Base-by-base conservation (phyloP, 371 early-diverging fungal species). In the Basidiobolus heterosporus region DNA sequence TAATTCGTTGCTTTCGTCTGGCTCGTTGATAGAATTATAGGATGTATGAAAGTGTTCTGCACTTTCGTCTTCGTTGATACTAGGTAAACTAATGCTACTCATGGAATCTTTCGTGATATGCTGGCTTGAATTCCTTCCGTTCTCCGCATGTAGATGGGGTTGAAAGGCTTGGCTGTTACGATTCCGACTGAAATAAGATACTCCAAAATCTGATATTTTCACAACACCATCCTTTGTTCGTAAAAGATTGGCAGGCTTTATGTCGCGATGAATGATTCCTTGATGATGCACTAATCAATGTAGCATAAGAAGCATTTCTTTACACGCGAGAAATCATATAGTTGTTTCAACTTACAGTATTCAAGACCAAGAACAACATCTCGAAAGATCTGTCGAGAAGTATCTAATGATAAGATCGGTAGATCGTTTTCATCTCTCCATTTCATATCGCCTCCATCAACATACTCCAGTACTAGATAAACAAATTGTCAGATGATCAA, bases 171-270 rank as follows among this genome's bases (percentile, higher is more conserved):
- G 30, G 30, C 30, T 5, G 48, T 23, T 11, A 18, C 47, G 9
- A 8, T 22, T 38, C 41, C 70, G 69, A 48, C 69, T 72, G n/a
- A 72, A 75, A 50, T 75, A 72, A 11, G 88, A 88, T 17, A 95
- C 94, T 39, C 96, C 94, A 75, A 95, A 93, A 53, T 95, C 96
- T 3, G 86, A 82, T 9, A 95, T 89, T 59, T 95, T 95, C 38
- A 90, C 91, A 2, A 75, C 60, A 3, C 74, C 67, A 38, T 82
- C 80, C 23, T 65, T 72, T 0, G 77, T 77, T 6, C 70, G 40
- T 18, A 95, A 59, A 22, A 95, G 61, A 56, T 95, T 95, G 44
- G 92, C 91, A 0, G 96, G 96, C 61, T 95, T 95, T 55, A 95
- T 86, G 52, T 93, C 96, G 18, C 96, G 78, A 53, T 95, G 94